Evolutionary conservation across 2,329 filamentous ascomycete species (phyloP), one percentile per base, ranked within the genome.

Genomic region (Colletotrichum horii): DNA sequence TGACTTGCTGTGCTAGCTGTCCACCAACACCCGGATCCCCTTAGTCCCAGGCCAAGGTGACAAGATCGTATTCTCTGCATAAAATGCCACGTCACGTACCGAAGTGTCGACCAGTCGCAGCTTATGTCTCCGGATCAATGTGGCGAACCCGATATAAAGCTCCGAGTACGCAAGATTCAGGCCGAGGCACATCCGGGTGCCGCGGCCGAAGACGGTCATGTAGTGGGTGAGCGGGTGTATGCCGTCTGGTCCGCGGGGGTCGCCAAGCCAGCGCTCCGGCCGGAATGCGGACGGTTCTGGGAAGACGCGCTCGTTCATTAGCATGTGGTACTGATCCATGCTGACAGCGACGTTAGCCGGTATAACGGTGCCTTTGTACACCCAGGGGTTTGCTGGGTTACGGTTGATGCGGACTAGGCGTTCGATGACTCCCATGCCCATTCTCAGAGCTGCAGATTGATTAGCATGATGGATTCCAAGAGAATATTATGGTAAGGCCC

Each of bases 391-490:
- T 77, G 78, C 83, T 68, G 77, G 76, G 79, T 55, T 80, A 38
- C 78, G 78, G 1, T 85, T 82, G 1, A 83, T 84, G 6, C 85
- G 86, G n/a, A 85, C 83, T 3, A 89, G 66, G 7, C 88, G 84
- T 14, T 66, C 55, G 8, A 58, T 58, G 55, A 58, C 24, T 4
- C 55, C 55, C 55, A 58, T 58, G 4, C 55, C 55, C 55, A 58
- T 58, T 58, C 24, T 28, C 1, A 58, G 2, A 58, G 55, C 55
- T 58, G 1, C 0, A 19, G 15, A 58, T 58, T 8, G 15, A 58
- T 58, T 6, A 58, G 55, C 15, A 58, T 56, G 14, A 8, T 26
- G n/a, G 16, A 55, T 5, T 56, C 19, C 48, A 48, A 4, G 4
- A n/a, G 43, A 8, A 8, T 7, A 52, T n/a, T 2, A 52, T 22